These are phyloP conservation scores for Phytophthora melonis DNA, from an alignment of 352 stramenopile genomes.

Conservation along the genomic window DNA sequence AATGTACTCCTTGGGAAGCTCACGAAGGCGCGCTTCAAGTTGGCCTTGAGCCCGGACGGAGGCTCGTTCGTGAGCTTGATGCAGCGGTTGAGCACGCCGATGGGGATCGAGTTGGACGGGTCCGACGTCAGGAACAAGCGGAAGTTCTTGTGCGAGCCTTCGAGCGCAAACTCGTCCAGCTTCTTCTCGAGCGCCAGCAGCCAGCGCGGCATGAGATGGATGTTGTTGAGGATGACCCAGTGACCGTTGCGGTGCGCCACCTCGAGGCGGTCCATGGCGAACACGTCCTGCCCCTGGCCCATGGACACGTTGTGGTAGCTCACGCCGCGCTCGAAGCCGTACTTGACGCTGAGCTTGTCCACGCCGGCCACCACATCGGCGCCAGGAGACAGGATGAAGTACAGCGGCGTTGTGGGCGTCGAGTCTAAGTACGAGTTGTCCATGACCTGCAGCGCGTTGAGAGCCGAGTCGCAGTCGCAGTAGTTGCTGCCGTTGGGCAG, in stretches of 20 bases:
- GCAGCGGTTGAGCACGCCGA: slow-evolving; percentile 95
- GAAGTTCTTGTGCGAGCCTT: slow-evolving; percentile 95
- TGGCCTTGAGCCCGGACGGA: slow-evolving; percentile 95
- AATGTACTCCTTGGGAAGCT: slow-evolving; percentile 97
- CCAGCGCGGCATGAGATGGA: slow-evolving; percentile 98
- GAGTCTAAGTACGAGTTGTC: slow-evolving; percentile 96
- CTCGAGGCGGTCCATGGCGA: slow-evolving; percentile 96
- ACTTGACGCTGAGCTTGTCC: slow-evolving; percentile 95
- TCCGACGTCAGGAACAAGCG: slow-evolving; percentile 96
- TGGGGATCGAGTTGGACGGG: slow-evolving; percentile 94
- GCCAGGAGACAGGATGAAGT: slow-evolving; percentile 97
- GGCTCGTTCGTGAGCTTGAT: slow-evolving; percentile 98
- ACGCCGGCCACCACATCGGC: slow-evolving; percentile 96
- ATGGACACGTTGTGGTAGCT: slow-evolving; percentile 99
- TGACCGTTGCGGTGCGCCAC: slow-evolving; percentile 95
- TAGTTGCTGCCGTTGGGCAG: slow-evolving; percentile 95
- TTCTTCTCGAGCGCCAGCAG: slow-evolving; percentile 97
- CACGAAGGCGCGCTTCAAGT: slow-evolving; percentile 97
- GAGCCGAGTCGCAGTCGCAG: slow-evolving; percentile 96
- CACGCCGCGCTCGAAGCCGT: slow-evolving; percentile 96
- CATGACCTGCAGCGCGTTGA: slow-evolving; percentile 97
- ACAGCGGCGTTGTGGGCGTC: slow-evolving; percentile 95
- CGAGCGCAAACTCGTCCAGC: slow-evolving; percentile 95
- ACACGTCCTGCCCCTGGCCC: slow-evolving; percentile 97
- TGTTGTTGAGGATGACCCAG: slow-evolving; percentile 99